Evolutionary conservation across 179 eudicot species (phyloP).

Genomic region (Patellifolia procumbens): DNA sequence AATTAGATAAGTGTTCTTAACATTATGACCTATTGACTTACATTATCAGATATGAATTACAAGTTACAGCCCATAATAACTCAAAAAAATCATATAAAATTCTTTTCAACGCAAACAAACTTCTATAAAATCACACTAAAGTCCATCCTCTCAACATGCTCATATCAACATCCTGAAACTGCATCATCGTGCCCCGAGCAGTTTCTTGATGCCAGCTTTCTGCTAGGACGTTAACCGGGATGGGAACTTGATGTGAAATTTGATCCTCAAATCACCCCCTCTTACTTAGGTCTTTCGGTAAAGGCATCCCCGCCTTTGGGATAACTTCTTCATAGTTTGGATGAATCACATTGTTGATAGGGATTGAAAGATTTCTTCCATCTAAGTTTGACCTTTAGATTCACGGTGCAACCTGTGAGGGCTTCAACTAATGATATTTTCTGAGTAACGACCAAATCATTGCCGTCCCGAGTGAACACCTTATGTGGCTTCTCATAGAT

Average conservation of each 20-base stretch:
- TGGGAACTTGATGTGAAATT: constrained; percentile 70
- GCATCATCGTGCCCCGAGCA: constrained; percentile 33
- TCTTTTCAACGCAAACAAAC: no score
- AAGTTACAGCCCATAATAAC: no score
- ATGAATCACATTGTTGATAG: constrained; percentile 52
- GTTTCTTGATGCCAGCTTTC: constrained; percentile 62
- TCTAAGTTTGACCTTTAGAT: constrained; percentile 63
- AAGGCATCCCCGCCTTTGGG: constrained; percentile 71
- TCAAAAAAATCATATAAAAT: no score
- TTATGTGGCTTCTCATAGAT: constrained; percentile 84
- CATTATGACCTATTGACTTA: no score
- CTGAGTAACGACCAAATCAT: constrained; percentile 55
- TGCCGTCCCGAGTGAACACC: constrained; percentile 67
- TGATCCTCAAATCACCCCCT: constrained; percentile 69
- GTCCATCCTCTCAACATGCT: no score
- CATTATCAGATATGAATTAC: no score
- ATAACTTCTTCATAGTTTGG: constrained; percentile 69
- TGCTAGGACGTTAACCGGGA: constrained; percentile 51
- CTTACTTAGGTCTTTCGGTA: constrained; percentile 64
- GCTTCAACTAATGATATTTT: constrained; percentile 64
- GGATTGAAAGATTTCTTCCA: constrained; percentile 59
- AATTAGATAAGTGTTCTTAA: no score
- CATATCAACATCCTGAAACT: no score
- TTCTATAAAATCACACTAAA: no score
- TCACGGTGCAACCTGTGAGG: constrained; percentile 62